phyloP scores from a whole-genome alignment of 805 yeast species.

The Pachysolen tannophilus region DNA sequence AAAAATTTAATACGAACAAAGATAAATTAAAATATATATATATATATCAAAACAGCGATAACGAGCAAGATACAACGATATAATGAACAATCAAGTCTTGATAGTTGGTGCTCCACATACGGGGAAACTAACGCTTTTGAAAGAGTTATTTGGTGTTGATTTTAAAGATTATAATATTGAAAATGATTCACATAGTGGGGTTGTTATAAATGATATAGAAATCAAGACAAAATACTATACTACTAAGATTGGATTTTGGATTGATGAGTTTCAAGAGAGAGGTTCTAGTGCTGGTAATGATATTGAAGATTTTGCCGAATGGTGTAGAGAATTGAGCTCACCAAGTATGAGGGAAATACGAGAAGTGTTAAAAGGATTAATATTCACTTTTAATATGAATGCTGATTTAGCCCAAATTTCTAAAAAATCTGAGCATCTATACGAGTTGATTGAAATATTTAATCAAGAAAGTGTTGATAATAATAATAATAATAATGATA shows the following conservation, averaged over 20 bases:
- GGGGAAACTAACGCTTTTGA: constrained; percentile 27
- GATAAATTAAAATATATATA: too few relatives aligned
- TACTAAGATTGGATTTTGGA: constrained; percentile 18
- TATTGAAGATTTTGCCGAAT: constrained; percentile 18
- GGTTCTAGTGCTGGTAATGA: constrained; percentile 15
- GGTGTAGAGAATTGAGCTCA: constrained; percentile 31
- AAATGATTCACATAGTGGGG: constrained; percentile 16
- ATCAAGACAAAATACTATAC: constrained; percentile 20
- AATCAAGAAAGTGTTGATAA: constrained; percentile 1
- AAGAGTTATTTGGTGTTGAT: constrained; percentile 15
- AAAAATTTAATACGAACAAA: too few relatives aligned
- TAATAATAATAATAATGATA: too few relatives aligned
- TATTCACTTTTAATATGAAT: constrained; percentile 29
- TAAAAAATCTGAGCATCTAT: constrained; percentile 13
- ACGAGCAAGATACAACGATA: background rate
- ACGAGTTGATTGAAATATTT: constrained; percentile 9
- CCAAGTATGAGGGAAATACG: constrained; percentile 34
- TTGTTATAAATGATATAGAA: constrained; percentile 16
- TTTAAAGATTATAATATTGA: constrained; percentile 8
- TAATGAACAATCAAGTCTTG: constrained; percentile 30
- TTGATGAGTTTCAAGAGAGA: constrained; percentile 23
- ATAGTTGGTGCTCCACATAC: constrained; percentile 35
- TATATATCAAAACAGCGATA: too few relatives aligned
- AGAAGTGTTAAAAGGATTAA: constrained; percentile 36
- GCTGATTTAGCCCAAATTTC: constrained; percentile 18